Percentiles rank a stretch among this genome's conserved stretches.
These are phyloP conservation scores for Salix viminalis DNA, from an alignment of 345 rosid species.

Conservation along the genomic window DNA sequence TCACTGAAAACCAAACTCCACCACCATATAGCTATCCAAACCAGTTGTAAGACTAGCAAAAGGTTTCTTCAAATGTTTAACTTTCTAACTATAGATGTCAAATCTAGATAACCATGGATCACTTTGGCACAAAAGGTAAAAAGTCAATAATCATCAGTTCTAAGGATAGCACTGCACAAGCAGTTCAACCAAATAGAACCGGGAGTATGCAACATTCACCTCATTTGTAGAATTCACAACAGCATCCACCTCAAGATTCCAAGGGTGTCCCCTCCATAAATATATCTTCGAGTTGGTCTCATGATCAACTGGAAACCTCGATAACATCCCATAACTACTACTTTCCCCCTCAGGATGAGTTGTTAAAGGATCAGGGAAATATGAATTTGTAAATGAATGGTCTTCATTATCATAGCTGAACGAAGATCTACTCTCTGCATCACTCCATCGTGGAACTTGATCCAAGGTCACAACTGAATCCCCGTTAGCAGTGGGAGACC, in stretches of 20 bases:
- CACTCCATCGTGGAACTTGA: slow-evolving; percentile 92
- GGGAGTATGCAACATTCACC: slow-evolving; percentile 37
- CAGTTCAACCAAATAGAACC: neutral
- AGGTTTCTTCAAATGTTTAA: neutral
- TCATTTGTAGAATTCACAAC: slow-evolving; percentile 97
- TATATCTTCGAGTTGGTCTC: slow-evolving; percentile 79
- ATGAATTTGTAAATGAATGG: slow-evolving; percentile 48
- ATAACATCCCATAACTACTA: slow-evolving; percentile 50
- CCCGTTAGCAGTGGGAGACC: slow-evolving; percentile 38
- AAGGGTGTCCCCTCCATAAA: slow-evolving; percentile 91
- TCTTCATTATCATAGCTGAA: slow-evolving; percentile 58
- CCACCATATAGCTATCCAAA: neutral
- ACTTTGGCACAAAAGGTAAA: neutral
- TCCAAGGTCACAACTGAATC: slow-evolving; percentile 73
- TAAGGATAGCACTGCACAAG: neutral
- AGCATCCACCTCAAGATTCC: slow-evolving; percentile 98
- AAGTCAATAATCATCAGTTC: neutral
- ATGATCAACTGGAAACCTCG: slow-evolving; percentile 84
- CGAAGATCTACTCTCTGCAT: slow-evolving; percentile 59
- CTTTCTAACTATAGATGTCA: neutral
- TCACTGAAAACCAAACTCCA: neutral
- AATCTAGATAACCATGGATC: neutral
- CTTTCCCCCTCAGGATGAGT: slow-evolving; percentile 45
- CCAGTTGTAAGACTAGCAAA: neutral
- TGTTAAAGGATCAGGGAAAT: slow-evolving; percentile 70